Base-by-base conservation (phyloP, 106 monocot species). In the Triglochin maritima region DNA sequence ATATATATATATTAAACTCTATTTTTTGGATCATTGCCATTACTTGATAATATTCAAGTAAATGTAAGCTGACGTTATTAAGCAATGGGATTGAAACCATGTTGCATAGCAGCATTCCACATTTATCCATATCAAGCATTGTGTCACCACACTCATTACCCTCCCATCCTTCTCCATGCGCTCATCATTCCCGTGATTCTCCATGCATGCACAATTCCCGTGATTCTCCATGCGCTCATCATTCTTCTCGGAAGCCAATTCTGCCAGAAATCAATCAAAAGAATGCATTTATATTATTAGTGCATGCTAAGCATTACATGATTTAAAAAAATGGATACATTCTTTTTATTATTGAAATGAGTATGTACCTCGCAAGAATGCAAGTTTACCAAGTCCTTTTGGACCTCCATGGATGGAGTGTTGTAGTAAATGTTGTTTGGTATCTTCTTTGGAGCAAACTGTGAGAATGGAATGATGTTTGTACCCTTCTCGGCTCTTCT, bases 171-270 rank as follows among this genome's bases (percentile, higher is more conserved):
- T 94, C 93, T n/a, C n/a, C n/a, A n/a, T n/a, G n/a, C n/a, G n/a
- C n/a, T n/a, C n/a, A n/a, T n/a, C n/a, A n/a, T n/a, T n/a, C n/a
- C n/a, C n/a, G n/a, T n/a, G n/a, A n/a, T n/a, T n/a, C n/a, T n/a
- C n/a, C n/a, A n/a, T n/a, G n/a, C n/a, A n/a, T n/a, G n/a, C n/a
- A n/a, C n/a, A n/a, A n/a, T n/a, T n/a, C n/a, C n/a, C n/a, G n/a
- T n/a, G n/a, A n/a, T n/a, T n/a, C n/a, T n/a, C n/a, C n/a, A n/a
- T n/a, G n/a, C n/a, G n/a, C n/a, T n/a, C 84, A 94, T 89, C 65
- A 84, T 82, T 71, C 78, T 86, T 66, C 93, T 93, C 5, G 93
- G 93, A 59, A 93, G 59, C 93, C 89, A 94, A 56, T 94, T 89
- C 89, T 94, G 72, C 45, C 62, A 53, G 14, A 43, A 1, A 44